Base-by-base conservation (phyloP, 1,139 yeast genomes). In the Torulaspora globosa region DNA sequence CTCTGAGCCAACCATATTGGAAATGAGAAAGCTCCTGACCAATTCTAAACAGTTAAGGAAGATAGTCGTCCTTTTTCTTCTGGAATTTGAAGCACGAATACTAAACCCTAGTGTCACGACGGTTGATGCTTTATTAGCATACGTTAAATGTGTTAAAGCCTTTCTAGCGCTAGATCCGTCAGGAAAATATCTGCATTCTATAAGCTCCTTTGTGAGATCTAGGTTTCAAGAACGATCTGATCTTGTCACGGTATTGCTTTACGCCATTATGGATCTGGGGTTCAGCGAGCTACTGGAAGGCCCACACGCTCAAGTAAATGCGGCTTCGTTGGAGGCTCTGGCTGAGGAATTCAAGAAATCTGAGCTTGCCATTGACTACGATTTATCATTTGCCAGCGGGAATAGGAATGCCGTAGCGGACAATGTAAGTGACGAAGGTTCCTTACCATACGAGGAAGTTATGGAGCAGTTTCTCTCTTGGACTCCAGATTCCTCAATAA, bases 401-500 rank as follows among this genome's bases (percentile, higher is more conserved):
- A 16, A 11, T 2, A 31, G 18, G 5, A 16, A 10, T 11, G 34
- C 14, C 23, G 7, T 31, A 18, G n/a, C 34, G 32, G 27, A 33
- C 24, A 41, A 36, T n/a, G 23, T 30, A 24, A 12, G 29, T 31
- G 12, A 2, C 5, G 28, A 24, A 12, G 28, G 28, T 26, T 34
- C 32, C n/a, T 29, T 51, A 12, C 33, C 51, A 26, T 49, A 52
- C 32, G 50, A 51, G 33, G 51, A 48, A 36, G 50, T 59, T 11
- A 31, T 59, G 18, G 48, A 47, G 11, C 49, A 52, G 24, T 59
- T 51, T 51, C 63, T 82, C 3, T 70, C 75, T 26, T 90, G 97
- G 97, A 69, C 67, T 6, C 97, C 97, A 0, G 96, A 88, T 57
- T 97, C 97, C 0, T 75, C 85, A n/a, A 96, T 86, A 67, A 95